These are phyloP conservation scores for Vachellia collinsii DNA, from an alignment of 306 rosid genomes.

Conservation along the genomic window DNA sequence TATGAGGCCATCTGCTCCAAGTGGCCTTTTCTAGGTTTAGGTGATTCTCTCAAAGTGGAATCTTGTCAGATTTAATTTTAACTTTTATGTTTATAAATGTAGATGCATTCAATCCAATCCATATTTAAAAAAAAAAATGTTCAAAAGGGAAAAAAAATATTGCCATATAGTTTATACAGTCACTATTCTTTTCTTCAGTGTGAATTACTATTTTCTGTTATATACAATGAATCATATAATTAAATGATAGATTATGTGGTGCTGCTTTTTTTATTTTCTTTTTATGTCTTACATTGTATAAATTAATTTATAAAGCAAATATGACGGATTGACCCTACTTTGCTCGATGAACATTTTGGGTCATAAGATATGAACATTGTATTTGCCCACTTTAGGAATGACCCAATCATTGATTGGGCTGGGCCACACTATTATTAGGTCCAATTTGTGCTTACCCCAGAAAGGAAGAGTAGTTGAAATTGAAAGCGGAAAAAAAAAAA, in stretches of 20 bases:
- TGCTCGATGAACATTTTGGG: neutral
- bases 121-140: too few species aligned
- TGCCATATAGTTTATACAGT: too few species aligned
- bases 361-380: too few species aligned
- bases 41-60: neutral
- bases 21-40: neutral
- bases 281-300: too few species aligned
- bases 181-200: neutral
- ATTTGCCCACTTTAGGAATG: neutral
- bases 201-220: too few species aligned
- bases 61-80: neutral
- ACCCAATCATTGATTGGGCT: neutral
- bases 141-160: too few species aligned
- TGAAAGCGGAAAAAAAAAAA: too few species aligned
- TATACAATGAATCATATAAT: neutral
- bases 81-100: neutral
- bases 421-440: neutral
- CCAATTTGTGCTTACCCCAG: neutral
- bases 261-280: neutral
- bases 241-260: neutral
- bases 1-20: neutral
- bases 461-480: too few species aligned
- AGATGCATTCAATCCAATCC: neutral
- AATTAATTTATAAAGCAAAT: too few species aligned
- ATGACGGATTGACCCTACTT: too few species aligned